phyloP scores from a whole-genome alignment of 2,329 filamentous ascomycete species.

The Stachybotrys elegans region DNA sequence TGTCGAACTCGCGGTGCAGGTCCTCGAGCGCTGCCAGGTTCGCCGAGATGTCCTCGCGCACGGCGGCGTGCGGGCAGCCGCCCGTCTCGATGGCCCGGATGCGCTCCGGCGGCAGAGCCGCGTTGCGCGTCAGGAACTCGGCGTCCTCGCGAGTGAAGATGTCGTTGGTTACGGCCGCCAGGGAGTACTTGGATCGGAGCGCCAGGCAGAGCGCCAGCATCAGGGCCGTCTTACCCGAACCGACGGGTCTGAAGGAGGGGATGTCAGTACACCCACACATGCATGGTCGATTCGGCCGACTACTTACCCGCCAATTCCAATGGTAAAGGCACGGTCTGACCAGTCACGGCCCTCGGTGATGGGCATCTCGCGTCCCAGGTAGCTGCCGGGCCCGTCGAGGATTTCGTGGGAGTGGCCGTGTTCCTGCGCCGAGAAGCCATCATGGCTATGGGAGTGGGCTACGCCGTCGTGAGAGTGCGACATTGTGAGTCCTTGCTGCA shows the following conservation, averaged over 20 bases:
- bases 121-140: conserved; percentile 88
- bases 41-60: conserved; percentile 91
- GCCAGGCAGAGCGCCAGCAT: conserved; percentile 91
- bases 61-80: conserved; percentile 93
- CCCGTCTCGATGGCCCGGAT: conserved; percentile 97
- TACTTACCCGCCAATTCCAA: conserved; percentile 92
- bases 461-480: conserved; percentile 40
- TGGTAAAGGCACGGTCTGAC: conserved; percentile 84
- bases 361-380: conserved; percentile 85
- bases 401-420: conserved; percentile 97
- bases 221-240: conserved; percentile 93
- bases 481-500: conserved; percentile 22
- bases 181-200: conserved; percentile 73
- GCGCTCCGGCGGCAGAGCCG: conserved; percentile 73
- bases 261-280: not conserved
- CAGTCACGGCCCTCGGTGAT: conserved; percentile 85
- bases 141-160: conserved; percentile 98
- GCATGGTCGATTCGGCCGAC: not conserved
- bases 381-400: conserved; percentile 88
- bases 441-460: conserved; percentile 53
- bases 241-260: conserved; percentile 90
- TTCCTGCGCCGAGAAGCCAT: conserved; percentile 53
- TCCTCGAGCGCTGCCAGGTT: conserved; percentile 92
- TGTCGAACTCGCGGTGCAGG: conserved; percentile 71
- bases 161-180: conserved; percentile 96